Evolutionary conservation across 805 yeast genomes (phyloP), one percentile per base, ranked within the genome.

Genomic region (Metschnikowia proteae): DNA sequence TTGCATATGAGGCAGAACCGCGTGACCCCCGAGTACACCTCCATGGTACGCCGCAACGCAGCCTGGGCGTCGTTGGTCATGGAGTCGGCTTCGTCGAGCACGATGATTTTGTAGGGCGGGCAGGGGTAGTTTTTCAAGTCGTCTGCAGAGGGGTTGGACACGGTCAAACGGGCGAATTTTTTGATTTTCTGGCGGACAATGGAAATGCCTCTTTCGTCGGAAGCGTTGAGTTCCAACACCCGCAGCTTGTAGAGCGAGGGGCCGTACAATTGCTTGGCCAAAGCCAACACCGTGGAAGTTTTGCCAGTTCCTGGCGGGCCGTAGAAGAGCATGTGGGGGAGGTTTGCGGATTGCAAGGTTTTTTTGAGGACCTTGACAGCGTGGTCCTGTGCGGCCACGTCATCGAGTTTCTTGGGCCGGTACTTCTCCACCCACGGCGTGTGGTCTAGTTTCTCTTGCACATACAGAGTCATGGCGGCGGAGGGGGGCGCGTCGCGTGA

Each of bases 21-120:
- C 1, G 99, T 73, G 46, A 90, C 89, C 35, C 81, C 79, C 1
- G 98, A 86, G 67, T 88, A 91, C 3, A 84, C 87, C 63, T 89
- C 97, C 91, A 87, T 87, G 1, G 96, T 92, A 67, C 99, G 80
- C 70, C 99, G 81, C 54, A 94, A 74, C 1, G 99, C 99, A 47
- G 90, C 81, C 64, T 94, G 99, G 0, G 99, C 99, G 59, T 89
- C 97, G 38, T 88, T 80, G 7, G 99, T 94, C 97, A 94, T 94
- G 9, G 96, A 88, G 66, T 94, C 97, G 0, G 97, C 97, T 67
- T 91, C 97, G 70, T 91, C 97, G 46, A 94, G 70, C 38, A 94
- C 88, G 54, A 94, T 86, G 59, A 94, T 82, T 64, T 94, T 94
- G 68, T 88, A 94, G 4, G 98, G 97, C 1, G 99, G 98, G 63